Percentiles rank a stretch among this genome's conserved stretches.
Conservation (phyloP, 306 rosid species). For the Inga laurina region DNA sequence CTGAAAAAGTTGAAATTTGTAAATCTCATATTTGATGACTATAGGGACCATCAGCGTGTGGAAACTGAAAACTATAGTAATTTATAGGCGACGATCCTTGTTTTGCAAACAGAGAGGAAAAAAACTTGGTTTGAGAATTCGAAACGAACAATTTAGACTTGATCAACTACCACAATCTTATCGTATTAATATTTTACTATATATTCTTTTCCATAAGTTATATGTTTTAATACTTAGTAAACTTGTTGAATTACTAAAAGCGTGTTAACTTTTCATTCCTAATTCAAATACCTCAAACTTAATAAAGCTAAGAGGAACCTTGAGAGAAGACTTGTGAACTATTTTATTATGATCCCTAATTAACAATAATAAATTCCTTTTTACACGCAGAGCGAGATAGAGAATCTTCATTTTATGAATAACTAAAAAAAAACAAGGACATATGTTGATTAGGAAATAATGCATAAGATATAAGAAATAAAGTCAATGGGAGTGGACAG, state of each 20-base stretch:
- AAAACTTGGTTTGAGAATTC: not conserved
- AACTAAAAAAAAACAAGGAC: not conserved
- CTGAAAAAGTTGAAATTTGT: not conserved
- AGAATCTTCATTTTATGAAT: not conserved
- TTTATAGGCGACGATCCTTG: not conserved
- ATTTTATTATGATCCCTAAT: not conserved
- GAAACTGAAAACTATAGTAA: not conserved
- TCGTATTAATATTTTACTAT: not conserved
- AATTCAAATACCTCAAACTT: not conserved
- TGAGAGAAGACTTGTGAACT: not conserved
- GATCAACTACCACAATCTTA: not conserved
- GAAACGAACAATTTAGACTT: not conserved
- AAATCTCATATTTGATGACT: not conserved
- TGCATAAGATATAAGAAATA: not conserved
- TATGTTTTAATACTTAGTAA: not conserved
- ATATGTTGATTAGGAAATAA: not conserved
- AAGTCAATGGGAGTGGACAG: constrained; percentile 32
- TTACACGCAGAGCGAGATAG: not conserved
- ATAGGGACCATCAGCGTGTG: not conserved
- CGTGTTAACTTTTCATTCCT: not conserved
- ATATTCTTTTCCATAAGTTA: not conserved
- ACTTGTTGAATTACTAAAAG: not conserved
- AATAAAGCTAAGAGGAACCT: not conserved
- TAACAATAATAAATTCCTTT: not conserved
- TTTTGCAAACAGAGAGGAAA: not conserved